Evolutionary conservation across 2,329 filamentous ascomycete genomes (phyloP), one percentile per base, ranked within the genome.

Genomic region (Graphilbum fragrans): DNA sequence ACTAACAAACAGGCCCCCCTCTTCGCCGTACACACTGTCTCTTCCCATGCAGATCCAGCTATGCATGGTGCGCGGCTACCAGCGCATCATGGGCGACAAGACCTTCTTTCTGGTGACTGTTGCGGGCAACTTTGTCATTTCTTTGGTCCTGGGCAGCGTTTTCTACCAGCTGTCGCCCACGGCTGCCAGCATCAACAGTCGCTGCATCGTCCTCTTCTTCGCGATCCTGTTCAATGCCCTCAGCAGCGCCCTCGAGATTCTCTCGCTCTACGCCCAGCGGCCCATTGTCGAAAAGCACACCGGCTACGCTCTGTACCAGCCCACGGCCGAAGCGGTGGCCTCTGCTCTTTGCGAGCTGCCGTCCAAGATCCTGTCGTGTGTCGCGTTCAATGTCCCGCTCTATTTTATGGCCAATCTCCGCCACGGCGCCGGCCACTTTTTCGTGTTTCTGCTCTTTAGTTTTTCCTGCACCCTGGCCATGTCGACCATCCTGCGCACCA

Each of bases 261-360:
- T 92, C 31, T 86, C 83, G 0, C 70, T 94, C 7, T 95, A 92
- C 55, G 76, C 84, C 2, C 86, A 94, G 72, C 81, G 88, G 29
- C 82, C 84, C 2, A 94, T 94, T 51, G 86, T 95, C 47, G 86
- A 94, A 56, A 94, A 94, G 58, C 88, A 95, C 52, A 66, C 72
- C 41, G 77, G 82, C 45, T 94, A 94, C 56, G 86, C 87, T n/a
- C 70, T 94, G n/a, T 94, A 94, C 53, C 87, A 93, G 52, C 86
- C 88, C 0, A 86, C 82, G 12, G 82, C 86, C 16, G 86, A 95
- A 67, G 85, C 86, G 14, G 70, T 86, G 45, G 77, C 84, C 0
- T 92, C 84, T 6, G 92, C 93, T 79, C 61, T 94, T 23, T 82
- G 77, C 47, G 88, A 95, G 50, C 63, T 93, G 61, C 88, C 88